A percentile compares a stretch with the other conserved stretches of the same genome.
Evolutionary conservation across 345 rosid genomes (phyloP).

Genomic region (Acer saccharum): DNA sequence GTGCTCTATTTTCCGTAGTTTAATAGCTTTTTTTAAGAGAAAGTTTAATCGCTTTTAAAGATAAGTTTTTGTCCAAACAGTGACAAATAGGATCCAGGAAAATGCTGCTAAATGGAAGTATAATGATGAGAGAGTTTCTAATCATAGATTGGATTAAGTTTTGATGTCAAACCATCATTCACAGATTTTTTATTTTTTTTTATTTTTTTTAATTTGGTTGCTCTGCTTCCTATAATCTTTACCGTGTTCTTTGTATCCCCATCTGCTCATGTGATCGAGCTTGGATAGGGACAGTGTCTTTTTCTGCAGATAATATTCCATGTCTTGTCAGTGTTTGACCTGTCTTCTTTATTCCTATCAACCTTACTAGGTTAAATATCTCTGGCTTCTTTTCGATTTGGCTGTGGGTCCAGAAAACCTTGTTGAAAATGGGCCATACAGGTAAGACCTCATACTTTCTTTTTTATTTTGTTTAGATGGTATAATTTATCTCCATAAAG

Average conservation of each 20-base stretch:
- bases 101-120: conserved; percentile 2
- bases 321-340: background rate
- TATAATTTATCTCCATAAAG: background rate
- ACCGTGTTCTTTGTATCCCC: background rate
- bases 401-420: conserved; percentile 88
- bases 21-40: background rate
- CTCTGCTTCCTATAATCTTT: background rate
- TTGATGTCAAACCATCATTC: background rate
- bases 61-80: no score
- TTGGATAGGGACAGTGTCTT: background rate
- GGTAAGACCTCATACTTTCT: conserved; percentile 47
- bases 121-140: background rate
- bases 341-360: background rate
- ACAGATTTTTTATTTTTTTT: no score
- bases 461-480: background rate
- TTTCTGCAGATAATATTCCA: background rate
- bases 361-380: conserved; percentile 73
- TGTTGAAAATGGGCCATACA: conserved; percentile 97
- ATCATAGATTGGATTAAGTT: background rate
- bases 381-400: conserved; percentile 98
- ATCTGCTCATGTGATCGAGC: background rate
- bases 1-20: background rate
- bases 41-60: background rate
- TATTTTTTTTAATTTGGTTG: background rate
- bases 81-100: background rate